Base-by-base conservation (phyloP, 1,139 yeast species). In the Candida neerlandica region DNA sequence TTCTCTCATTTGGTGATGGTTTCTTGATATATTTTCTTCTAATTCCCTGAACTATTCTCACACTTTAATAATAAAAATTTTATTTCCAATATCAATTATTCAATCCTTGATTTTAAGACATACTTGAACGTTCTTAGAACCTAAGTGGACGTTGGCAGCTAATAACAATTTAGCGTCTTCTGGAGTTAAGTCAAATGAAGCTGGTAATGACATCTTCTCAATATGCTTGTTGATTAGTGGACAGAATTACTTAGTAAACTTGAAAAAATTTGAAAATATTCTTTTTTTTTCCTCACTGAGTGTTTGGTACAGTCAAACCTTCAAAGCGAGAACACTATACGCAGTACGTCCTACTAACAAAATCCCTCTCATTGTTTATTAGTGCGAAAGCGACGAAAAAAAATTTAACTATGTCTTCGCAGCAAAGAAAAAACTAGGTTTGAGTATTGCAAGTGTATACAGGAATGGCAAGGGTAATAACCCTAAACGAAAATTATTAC, bases 71-170 rank as follows among this genome's bases (percentile, higher is more conserved):
- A 16, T 33, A 19, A 35, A 35, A 35, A 4, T 19, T 35, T 35
- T 18, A 4, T 7, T 23, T 27, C 41, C 41, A 15, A 14, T 34
- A 26, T 43, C 14, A 26, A 18, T 34, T n/a, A 15, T 34, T 23
- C 41, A 33, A 41, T 16, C 27, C 29, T 32, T 47, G 7, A 27
- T 11, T 40, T 48, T 41, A 47, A 51, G 60, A 83, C 89, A 79
- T 84, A 86, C 95, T 84, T 94, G 97, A 77, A 94, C 96, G 90
- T 95, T 95, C 91, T 94, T 94, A 76, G 98, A 86, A 78, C 99
- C 99, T 79, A 94, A 89, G 86, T 95, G 99, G 71, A 88, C 94
- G 90, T 94, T 94, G 78, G 99, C 99, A 77, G 99, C 98, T 82
- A 95, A 87, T 82, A 95, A 87, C 78, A 94, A 90, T 86, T 94